Percentiles rank a stretch among this genome's conserved stretches.
phyloP scores from a whole-genome alignment of 169 alveolate genomes.

The Cryptosporidium andersoni region DNA sequence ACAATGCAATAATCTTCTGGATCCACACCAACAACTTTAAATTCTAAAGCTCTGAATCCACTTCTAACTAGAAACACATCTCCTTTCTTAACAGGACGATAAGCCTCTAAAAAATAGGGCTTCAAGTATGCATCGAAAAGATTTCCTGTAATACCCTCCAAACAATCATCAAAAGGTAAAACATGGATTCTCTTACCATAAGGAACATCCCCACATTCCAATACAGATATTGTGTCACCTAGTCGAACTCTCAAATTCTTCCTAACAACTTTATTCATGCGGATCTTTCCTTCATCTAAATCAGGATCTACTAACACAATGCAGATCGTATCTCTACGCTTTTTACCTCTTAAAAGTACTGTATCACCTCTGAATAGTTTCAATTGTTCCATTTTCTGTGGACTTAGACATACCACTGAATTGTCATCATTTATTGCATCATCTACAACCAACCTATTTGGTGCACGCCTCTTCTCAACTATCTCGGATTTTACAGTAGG shows the following conservation, averaged over 20 bases:
- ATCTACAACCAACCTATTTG: constrained; percentile 92
- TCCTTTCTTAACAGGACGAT: constrained; percentile 98
- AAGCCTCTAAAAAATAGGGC: constrained; percentile 99
- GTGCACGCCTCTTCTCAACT: constrained; percentile 86
- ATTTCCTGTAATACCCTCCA: constrained; percentile 98
- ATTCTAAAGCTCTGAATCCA: constrained; percentile 99
- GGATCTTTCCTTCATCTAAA: constrained; percentile 94
- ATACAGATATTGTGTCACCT: constrained; percentile 96
- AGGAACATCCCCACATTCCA: constrained; percentile 96
- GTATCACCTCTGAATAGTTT: constrained; percentile 98
- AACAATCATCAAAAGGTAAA: constrained; percentile 98
- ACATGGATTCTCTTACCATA: constrained; percentile 98
- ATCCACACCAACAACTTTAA: constrained; percentile 99
- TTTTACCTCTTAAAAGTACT: constrained; percentile 97
- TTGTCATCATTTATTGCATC: constrained; percentile 99
- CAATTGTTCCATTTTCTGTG: constrained; percentile 94
- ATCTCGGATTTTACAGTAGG: constrained; percentile 28
- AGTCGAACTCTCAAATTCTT: constrained; percentile 96
- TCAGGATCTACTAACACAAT: constrained; percentile 96
- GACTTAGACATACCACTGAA: constrained; percentile 95
- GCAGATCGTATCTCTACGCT: constrained; percentile 97
- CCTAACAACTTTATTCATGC: constrained; percentile 95
- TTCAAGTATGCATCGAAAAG: constrained; percentile 96
- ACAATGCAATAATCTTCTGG: constrained; percentile 99
- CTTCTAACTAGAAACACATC: constrained; percentile 98